Evolutionary conservation across 2,329 filamentous ascomycete genomes (phyloP), one percentile per base, ranked within the genome.

Genomic region (Diaporthe citri): DNA sequence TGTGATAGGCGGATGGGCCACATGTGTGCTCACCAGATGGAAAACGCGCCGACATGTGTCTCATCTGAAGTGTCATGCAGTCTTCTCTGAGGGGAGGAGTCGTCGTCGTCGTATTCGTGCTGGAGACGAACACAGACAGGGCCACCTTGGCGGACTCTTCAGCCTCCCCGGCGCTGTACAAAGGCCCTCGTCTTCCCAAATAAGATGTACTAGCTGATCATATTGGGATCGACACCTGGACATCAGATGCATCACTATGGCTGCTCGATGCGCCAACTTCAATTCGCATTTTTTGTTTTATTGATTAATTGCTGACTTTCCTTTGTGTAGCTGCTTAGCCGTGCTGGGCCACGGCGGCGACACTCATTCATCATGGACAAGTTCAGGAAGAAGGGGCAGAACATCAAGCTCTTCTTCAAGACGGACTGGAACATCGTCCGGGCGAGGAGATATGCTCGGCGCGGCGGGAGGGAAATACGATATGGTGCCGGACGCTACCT

Each of bases 391-490:
- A 56, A 59, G 52, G 34, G 41, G 6, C 34, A 52, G 25, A 28
- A 22, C 20, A 56, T 73, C 28, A 73, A 73, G 60, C 51, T 57
- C 31, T 74, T 74, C 25, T 74, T 74, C 46, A 70, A 60, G 52
- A 74, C 60, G 2, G 72, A 74, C 62, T 74, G 72, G 72, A 74
- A 74, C 9, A 60, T 74, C 31, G 39, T 74, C 22, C 72, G 72
- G 41, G 52, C 31, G 4, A 51, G n/a, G 34, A 60, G 62, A 48
- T 67, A 69, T 46, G 43, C 48, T 25, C 52, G 62, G 28, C 62
- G 52, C n/a, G 20, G 62, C 41, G 34, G 52, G 15, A 74, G 52
- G 56, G 62, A 34, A 31, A 67, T 67, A 28, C 72, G 62, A 48
- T 67, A 56, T 52, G 72, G 72, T 22, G 15, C 62, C 20, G 72